Base-by-base conservation (phyloP, 2,329 filamentous ascomycete species). In the Volutella citrinella region DNA sequence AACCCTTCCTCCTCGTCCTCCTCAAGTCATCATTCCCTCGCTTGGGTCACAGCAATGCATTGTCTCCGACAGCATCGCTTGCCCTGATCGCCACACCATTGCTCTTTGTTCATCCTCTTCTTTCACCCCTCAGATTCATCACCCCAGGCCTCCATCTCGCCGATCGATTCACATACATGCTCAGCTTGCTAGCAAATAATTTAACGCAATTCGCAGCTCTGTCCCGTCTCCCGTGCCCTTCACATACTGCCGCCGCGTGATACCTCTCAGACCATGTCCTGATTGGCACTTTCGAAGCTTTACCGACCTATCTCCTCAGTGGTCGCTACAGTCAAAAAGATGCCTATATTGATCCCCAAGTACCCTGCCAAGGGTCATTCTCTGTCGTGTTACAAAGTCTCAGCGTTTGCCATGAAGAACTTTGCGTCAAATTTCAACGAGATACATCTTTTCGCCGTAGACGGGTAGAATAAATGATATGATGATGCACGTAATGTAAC, bases 361-460 rank as follows among this genome's bases (percentile, higher is more conserved):
- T 74, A 84, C 81, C 79, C 83, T 87, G 82, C 84, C 84, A 87
- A 87, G 82, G 79, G 81, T 83, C 79, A 80, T 87, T 74, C 85
- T 88, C 84, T 81, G 79, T 87, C 84, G 86, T 91, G 86, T 90
- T 91, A 87, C 87, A 89, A 80, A 77, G 72, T 85, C 69, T 76
- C 74, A 85, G 81, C 79, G 64, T 63, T 66, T 68, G 82, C 83
- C 59, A 81, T 86, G 84, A 88, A 63, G 75, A 78, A 79, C 74
- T 78, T 83, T 89, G 87, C 84, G 86, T 91, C 87, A 83, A 87
- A 78, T 76, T 58, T 76, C 72, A 62, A 74, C 78, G 85, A 88
- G 86, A 89, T 77, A 91, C 78, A 82, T 70, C 32, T 28, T 28
- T 26, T 42, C 31, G 32, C 32, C 38, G 34, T 49, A 44, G 33